Evolutionary conservation across 345 rosid species (phyloP).

Genomic region (Eucalyptus sp.): DNA sequence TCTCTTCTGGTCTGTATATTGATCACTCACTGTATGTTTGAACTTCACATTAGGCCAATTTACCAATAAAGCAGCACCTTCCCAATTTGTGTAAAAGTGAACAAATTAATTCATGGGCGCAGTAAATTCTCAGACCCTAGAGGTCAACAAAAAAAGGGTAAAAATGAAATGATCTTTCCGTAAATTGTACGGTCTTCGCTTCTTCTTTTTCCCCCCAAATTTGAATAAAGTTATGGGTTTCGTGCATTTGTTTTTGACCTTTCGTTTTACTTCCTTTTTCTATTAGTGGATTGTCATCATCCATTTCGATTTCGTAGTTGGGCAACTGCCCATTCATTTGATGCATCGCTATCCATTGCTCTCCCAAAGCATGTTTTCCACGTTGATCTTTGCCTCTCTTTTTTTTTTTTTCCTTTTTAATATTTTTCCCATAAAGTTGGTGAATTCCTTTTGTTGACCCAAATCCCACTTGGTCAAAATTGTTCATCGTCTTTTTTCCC

Average conservation of each 20-base stretch:
- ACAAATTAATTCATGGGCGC: not conserved
- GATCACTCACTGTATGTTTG: not conserved
- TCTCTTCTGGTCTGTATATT: too few species aligned
- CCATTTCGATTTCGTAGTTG: not conserved
- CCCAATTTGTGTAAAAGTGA: not conserved
- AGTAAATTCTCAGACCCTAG: not conserved
- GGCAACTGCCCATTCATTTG: not conserved
- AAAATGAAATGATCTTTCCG: not conserved
- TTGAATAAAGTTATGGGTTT: not conserved
- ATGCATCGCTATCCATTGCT: not conserved
- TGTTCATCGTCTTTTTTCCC: not conserved
- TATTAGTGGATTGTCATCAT: not conserved
- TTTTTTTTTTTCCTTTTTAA: accelerated
- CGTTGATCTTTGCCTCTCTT: not conserved
- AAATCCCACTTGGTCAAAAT: not conserved
- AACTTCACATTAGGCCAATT: not conserved
- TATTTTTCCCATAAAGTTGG: not conserved
- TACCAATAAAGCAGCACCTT: not conserved
- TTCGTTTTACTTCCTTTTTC: not conserved
- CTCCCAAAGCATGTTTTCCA: not conserved
- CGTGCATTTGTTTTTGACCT: not conserved
- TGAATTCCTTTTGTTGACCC: not conserved
- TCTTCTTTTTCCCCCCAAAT: not conserved
- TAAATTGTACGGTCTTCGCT: not conserved
- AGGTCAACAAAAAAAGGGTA: not conserved